phyloP scores from a whole-genome alignment of 1,139 yeast species.

The Tardiomyces digboiensis region DNA sequence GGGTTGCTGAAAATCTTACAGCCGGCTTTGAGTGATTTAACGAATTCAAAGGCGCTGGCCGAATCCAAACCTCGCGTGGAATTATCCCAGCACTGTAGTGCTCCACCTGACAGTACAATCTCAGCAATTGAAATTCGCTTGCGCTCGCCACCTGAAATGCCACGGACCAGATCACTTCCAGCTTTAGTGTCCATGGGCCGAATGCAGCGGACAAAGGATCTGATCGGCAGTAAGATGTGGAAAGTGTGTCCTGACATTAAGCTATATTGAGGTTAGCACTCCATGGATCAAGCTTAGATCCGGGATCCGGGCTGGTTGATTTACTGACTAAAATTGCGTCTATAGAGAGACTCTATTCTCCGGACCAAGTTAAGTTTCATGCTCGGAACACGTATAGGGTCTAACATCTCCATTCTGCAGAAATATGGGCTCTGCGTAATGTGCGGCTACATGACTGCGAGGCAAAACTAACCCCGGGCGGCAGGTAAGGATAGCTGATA shows the following conservation, averaged over 20 bases:
- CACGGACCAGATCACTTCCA: slow-evolving; percentile 63
- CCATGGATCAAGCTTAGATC: no score
- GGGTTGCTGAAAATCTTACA: slow-evolving; percentile 51
- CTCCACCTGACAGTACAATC: slow-evolving; percentile 50
- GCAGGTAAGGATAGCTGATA: no score
- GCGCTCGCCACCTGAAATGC: slow-evolving; percentile 82
- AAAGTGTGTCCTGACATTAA: slow-evolving; percentile 61
- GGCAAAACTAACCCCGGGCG: no score
- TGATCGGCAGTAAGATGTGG: slow-evolving; percentile 67
- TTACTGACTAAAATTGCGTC: no score
- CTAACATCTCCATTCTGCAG: no score
- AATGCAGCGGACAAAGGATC: slow-evolving; percentile 56
- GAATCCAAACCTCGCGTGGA: slow-evolving; percentile 71
- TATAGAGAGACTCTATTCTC: no score
- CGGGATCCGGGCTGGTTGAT: no score
- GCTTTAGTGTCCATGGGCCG: slow-evolving; percentile 62
- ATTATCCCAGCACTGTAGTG: slow-evolving; percentile 66
- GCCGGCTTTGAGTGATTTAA: slow-evolving; percentile 54
- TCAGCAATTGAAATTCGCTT: slow-evolving; percentile 77
- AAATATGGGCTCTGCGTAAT: no score
- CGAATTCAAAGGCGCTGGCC: slow-evolving; percentile 69
- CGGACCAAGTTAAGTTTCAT: no score
- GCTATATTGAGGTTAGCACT: no score
- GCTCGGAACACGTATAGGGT: no score
- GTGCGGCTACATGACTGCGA: no score